Evolutionary conservation across 345 rosid species (phyloP).

Genomic region (Eucalyptus lansdowneana): DNA sequence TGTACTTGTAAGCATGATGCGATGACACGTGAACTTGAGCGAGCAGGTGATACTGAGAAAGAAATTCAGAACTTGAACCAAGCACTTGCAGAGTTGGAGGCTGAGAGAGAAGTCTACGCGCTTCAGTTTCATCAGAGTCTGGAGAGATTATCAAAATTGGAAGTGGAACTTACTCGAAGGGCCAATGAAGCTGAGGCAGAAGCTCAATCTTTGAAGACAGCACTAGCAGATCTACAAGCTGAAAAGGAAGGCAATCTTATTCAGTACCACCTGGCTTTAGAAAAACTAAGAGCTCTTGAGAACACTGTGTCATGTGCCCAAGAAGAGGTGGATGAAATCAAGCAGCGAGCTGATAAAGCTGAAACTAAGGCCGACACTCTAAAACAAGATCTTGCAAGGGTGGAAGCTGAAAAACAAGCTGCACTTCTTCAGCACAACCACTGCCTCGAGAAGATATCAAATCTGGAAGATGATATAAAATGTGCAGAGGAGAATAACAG

Average conservation of each 20-base stretch:
- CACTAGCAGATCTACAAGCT: conserved; percentile 34
- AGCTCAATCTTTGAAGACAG: conserved; percentile 48
- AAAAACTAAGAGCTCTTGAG: conserved; percentile 48
- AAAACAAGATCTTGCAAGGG: conserved; percentile 37
- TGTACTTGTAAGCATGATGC: conserved; percentile 4
- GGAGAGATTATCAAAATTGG: conserved; percentile 25
- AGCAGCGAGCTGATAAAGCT: conserved; percentile 44
- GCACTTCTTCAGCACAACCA: conserved; percentile 36
- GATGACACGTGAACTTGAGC: conserved; percentile 11
- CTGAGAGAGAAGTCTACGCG: conserved; percentile 64
- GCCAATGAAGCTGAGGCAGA: conserved; percentile 70
- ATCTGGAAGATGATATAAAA: conserved; percentile 42
- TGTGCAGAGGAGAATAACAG: conserved; percentile 46
- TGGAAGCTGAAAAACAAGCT: conserved; percentile 63
- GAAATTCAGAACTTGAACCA: conserved; percentile 60
- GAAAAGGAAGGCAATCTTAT: conserved; percentile 46
- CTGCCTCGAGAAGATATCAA: conserved; percentile 45
- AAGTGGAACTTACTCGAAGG: conserved; percentile 26
- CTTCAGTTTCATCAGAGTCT: conserved; percentile 60
- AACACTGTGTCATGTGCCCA: conserved; percentile 28
- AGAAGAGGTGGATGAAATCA: conserved; percentile 48
- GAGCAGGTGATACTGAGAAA: conserved; percentile 59
- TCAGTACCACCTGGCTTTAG: conserved; percentile 56
- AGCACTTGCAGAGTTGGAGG: conserved; percentile 68
- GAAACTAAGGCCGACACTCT: conserved; percentile 27